Evolutionary conservation across 495 filamentous ascomycete species (phyloP).

Genomic region (Trichoderma orchidacearum): DNA sequence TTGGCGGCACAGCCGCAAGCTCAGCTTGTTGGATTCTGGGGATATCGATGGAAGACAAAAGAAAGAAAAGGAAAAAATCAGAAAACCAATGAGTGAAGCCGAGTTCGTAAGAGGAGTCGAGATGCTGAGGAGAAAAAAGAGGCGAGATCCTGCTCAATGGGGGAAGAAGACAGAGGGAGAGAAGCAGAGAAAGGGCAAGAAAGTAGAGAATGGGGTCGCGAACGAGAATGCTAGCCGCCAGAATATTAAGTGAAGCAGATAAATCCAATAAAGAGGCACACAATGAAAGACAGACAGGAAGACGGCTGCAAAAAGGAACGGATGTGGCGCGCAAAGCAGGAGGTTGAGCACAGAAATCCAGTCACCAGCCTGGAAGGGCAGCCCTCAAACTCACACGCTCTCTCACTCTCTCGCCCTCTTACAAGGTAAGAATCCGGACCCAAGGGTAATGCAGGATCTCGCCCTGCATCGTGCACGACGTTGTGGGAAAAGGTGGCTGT

Average conservation of each 20-base stretch:
- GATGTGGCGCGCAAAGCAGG: neutral
- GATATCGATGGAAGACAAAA: neutral
- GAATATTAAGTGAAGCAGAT: neutral
- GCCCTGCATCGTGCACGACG: no score
- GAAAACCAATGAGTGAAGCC: neutral
- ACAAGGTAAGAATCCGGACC: neutral
- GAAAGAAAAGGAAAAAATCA: neutral
- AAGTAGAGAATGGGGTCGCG: no score
- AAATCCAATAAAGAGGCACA: neutral
- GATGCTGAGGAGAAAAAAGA: neutral
- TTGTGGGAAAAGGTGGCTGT: no score
- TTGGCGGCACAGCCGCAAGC: neutral
- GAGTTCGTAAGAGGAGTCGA: neutral
- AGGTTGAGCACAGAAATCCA: neutral
- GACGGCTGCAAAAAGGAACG: neutral
- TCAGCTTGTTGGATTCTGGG: neutral
- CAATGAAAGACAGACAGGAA: neutral
- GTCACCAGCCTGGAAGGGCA: neutral
- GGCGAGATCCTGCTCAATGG: neutral
- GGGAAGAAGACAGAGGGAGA: neutral
- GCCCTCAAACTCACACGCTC: neutral
- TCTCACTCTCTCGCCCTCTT: no score
- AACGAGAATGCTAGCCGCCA: neutral
- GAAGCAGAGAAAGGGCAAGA: neutral
- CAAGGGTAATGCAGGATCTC: no score